Conservation (phyloP, 1,284 basidiomycete genomes). For the Rhodotorula mucilaginosa region DNA sequence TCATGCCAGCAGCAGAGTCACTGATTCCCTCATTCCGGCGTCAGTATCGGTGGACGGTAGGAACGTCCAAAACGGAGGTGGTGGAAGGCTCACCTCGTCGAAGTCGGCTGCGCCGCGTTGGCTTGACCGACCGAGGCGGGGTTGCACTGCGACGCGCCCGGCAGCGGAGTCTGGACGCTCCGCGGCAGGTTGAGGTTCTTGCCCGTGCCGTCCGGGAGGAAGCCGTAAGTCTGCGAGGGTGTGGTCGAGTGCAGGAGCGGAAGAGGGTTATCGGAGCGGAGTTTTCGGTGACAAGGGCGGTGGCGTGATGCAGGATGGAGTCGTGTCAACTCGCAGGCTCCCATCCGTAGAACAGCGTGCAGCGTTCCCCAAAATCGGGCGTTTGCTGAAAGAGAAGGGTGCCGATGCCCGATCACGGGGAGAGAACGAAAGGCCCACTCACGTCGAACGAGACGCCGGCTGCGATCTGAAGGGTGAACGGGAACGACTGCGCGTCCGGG, state of each 20-base stretch:
- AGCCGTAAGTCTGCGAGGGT: constrained; percentile 30
- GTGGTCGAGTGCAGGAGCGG: background rate
- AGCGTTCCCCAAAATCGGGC: no score
- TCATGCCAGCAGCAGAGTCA: background rate
- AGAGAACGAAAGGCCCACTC: background rate
- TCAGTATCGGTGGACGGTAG: background rate
- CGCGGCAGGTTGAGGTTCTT: constrained; percentile 39
- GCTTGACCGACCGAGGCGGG: constrained; percentile 7
- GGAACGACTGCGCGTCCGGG: constrained; percentile 27
- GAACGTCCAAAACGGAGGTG: background rate
- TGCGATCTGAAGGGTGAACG: constrained; percentile 29
- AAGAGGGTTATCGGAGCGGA: background rate
- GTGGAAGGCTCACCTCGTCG: background rate
- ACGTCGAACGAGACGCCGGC: constrained; percentile 35
- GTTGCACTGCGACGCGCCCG: constrained; percentile 29
- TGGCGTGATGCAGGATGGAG: background rate
- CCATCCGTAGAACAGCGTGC: background rate
- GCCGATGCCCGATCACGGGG: no score
- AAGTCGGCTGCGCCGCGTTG: background rate
- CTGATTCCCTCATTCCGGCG: no score
- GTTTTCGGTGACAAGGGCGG: no score
- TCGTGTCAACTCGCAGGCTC: background rate
- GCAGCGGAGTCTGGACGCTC: constrained; percentile 32
- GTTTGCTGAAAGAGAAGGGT: no score
- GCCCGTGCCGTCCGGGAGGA: constrained; percentile 41